Percentiles rank a stretch among this genome's conserved stretches.
phyloP scores from a whole-genome alignment of 1,139 yeast genomes.

The Hanseniaspora gamundiae region DNA sequence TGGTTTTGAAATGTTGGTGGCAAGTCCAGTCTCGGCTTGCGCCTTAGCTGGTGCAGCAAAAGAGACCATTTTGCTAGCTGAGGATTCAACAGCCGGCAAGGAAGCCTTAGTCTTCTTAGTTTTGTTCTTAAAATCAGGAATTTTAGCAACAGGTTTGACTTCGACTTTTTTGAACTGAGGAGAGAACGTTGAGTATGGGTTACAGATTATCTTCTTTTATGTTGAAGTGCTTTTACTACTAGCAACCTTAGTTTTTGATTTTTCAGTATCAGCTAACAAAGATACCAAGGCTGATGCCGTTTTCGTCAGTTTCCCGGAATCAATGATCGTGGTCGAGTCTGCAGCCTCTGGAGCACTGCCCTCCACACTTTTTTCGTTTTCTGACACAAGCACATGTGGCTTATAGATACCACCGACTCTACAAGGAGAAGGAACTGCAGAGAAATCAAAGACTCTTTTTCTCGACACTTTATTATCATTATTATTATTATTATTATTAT shows the following conservation, averaged over 20 bases:
- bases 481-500: too few species aligned
- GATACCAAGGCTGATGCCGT: slow-evolving; percentile 59
- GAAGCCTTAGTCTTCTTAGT: too few species aligned
- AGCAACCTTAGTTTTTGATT: slow-evolving; percentile 7
- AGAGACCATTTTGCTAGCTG: too few species aligned
- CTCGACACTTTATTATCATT: slow-evolving; percentile 11
- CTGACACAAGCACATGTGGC: slow-evolving; percentile 8
- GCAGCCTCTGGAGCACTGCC: neutral
- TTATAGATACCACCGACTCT: slow-evolving; percentile 31
- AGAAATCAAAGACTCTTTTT: slow-evolving; percentile 42
- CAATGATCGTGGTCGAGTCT: slow-evolving; percentile 5
- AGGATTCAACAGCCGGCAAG: too few species aligned
- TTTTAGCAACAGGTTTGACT: slow-evolving; percentile 4
- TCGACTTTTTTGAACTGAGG: slow-evolving; percentile 3
- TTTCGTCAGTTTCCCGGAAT: slow-evolving; percentile 35
- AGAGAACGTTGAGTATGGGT: too few species aligned
- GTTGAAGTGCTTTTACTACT: too few species aligned
- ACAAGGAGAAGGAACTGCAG: slow-evolving; percentile 56
- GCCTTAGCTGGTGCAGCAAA: too few species aligned
- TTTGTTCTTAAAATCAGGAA: neutral
- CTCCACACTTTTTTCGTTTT: slow-evolving; percentile 4
- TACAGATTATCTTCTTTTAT: too few species aligned
- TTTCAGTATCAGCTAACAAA: slow-evolving; percentile 37
- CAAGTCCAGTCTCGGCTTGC: too few species aligned
- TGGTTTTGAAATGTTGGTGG: neutral